Conservation (phyloP, 2,329 filamentous ascomycete species). For the Nemania abortiva region DNA sequence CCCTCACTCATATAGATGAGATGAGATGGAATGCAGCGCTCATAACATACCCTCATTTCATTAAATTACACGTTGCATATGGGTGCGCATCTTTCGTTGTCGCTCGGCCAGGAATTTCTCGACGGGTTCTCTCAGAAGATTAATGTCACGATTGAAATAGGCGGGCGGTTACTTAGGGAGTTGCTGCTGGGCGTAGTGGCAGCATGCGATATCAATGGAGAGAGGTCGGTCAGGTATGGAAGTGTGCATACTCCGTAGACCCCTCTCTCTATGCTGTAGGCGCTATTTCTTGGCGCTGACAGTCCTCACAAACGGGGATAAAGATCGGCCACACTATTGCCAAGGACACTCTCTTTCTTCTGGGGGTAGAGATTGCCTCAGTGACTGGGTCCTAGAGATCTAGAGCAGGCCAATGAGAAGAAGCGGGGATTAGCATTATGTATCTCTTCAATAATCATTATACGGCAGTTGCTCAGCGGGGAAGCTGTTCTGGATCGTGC, state of each 20-base stretch:
- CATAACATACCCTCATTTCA: too few species aligned
- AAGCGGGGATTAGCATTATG: not conserved
- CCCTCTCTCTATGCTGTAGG: not conserved
- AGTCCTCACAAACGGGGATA: not conserved
- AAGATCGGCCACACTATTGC: not conserved
- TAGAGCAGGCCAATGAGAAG: not conserved
- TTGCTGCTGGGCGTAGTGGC: not conserved
- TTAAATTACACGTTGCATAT: too few species aligned
- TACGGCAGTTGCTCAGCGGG: not conserved
- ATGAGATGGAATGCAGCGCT: too few species aligned
- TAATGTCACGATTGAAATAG: not conserved
- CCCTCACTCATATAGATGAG: too few species aligned
- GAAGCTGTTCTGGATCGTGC: slow-evolving; percentile 3
- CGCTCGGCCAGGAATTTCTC: too few species aligned
- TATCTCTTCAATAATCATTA: not conserved
- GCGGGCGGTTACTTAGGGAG: not conserved
- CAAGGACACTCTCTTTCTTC: not conserved
- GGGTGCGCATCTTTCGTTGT: too few species aligned
- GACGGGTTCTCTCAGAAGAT: too few species aligned
- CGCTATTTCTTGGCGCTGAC: not conserved
- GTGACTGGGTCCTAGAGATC: not conserved
- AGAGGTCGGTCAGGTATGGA: not conserved
- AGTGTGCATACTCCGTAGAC: not conserved
- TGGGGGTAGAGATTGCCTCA: not conserved
- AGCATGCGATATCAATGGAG: not conserved